A percentile compares a stretch with the other conserved stretches of the same genome.
phyloP scores from a whole-genome alignment of 768 basidiomycete species.

The Trametes villosa region DNA sequence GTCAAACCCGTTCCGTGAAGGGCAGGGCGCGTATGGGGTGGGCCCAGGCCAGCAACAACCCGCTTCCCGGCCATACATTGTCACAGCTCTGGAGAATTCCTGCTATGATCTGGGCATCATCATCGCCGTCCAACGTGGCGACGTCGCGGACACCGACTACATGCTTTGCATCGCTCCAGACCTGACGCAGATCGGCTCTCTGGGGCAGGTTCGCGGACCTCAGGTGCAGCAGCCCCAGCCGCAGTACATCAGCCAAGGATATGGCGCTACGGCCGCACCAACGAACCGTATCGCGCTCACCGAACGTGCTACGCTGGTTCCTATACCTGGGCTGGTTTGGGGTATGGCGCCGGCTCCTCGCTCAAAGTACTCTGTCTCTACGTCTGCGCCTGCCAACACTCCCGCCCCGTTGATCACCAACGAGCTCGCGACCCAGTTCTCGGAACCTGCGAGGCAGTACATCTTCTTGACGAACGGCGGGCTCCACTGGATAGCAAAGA shows the following conservation, averaged over 20 bases:
- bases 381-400: conserved; percentile 33
- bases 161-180: conserved; percentile 78
- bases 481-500: conserved; percentile 77
- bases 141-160: conserved; percentile 74
- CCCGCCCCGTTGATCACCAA: conserved; percentile 66
- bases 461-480: conserved; percentile 90
- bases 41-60: conserved; percentile 50
- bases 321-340: conserved; percentile 85
- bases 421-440: conserved; percentile 82
- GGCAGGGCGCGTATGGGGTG: conserved; percentile 51
- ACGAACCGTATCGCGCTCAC: conserved; percentile 65
- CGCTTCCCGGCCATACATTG: conserved; percentile 58
- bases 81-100: conserved; percentile 62
- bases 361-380: conserved; percentile 34
- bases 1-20: conserved; percentile 51
- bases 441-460: conserved; percentile 75
- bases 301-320: conserved; percentile 77
- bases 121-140: conserved; percentile 74
- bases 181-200: conserved; percentile 67
- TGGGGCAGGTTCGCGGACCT: conserved; percentile 64
- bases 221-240: conserved; percentile 43
- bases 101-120: conserved; percentile 70
- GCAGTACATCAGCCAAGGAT: conserved; percentile 46
- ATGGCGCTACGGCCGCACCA: conserved; percentile 34
- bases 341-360: conserved; percentile 66